Evolutionary conservation across 1,284 basidiomycete genomes (phyloP).

Genomic region (Naganishia sp.): DNA sequence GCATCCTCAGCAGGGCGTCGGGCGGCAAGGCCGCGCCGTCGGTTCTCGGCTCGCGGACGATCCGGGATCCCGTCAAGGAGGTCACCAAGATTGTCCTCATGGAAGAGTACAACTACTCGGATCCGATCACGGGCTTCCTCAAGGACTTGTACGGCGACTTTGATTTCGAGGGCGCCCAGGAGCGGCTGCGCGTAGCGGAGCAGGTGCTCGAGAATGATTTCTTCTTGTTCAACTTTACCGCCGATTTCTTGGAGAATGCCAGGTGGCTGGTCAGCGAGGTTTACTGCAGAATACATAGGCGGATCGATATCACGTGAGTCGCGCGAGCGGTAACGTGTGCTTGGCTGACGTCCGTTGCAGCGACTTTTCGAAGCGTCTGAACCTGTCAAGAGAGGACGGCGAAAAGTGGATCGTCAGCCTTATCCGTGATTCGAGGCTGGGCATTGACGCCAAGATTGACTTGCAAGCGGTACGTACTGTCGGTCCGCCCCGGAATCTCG

Average conservation of each 20-base stretch:
- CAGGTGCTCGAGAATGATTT: constrained; percentile 87
- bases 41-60: constrained; percentile 46
- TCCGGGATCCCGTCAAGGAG: constrained; percentile 80
- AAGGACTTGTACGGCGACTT: constrained; percentile 92
- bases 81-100: constrained; percentile 86
- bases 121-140: constrained; percentile 90
- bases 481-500: no score
- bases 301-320: constrained; percentile 87
- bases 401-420: constrained; percentile 99
- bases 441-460: constrained; percentile 94
- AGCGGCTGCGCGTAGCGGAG: constrained; percentile 76
- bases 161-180: constrained; percentile 85
- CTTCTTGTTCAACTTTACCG: constrained; percentile 85
- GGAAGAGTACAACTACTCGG: constrained; percentile 92
- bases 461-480: constrained; percentile 71
- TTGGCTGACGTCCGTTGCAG: constrained; percentile 52
- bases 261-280: constrained; percentile 94
- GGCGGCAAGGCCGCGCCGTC: constrained; percentile 48
- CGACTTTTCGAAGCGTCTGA: constrained; percentile 88
- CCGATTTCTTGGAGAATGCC: constrained; percentile 94
- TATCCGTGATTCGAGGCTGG: constrained; percentile 93
- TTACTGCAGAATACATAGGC: constrained; percentile 95
- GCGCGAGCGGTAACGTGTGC: neutral
- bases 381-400: constrained; percentile 87
- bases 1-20: constrained; percentile 82